Conservation (phyloP, 2,329 filamentous ascomycete genomes). For the Xylariaceae sp. region DNA sequence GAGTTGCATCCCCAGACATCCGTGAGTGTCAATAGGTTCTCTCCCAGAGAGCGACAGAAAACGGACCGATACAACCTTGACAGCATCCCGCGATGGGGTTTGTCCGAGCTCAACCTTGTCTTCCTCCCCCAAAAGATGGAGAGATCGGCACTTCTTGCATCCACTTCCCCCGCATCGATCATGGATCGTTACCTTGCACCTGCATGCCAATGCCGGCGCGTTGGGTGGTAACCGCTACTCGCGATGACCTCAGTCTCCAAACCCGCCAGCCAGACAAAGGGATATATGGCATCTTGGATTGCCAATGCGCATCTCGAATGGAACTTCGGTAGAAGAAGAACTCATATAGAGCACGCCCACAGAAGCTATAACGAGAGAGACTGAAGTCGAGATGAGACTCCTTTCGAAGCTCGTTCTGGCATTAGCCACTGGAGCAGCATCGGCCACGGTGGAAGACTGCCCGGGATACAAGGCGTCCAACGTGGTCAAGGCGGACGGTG, state of each 20-base stretch:
- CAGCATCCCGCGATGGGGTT: neutral
- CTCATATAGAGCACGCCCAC: too few species aligned
- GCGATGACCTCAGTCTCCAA: constrained; percentile 2
- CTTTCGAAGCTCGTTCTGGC: constrained; percentile 6
- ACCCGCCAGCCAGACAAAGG: neutral
- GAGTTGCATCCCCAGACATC: neutral
- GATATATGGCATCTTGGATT: too few species aligned
- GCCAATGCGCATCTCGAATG: too few species aligned
- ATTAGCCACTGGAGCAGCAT: constrained; percentile 5
- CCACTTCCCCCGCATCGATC: constrained; percentile 9
- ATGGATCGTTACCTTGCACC: constrained; percentile 4
- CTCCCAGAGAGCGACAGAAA: neutral
- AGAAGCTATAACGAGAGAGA: too few species aligned
- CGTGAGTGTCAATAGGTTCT: neutral
- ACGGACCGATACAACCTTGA: constrained; percentile 6
- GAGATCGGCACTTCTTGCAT: constrained; percentile 3
- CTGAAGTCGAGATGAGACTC: constrained; percentile 10
- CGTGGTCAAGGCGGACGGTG: constrained; percentile 15
- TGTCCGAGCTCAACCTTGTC: constrained; percentile 2
- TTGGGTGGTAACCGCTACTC: neutral
- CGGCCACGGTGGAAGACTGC: constrained; percentile 18
- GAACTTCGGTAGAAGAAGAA: too few species aligned
- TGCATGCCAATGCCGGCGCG: constrained; percentile 1
- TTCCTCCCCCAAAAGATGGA: constrained; percentile 2
- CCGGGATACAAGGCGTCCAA: constrained; percentile 24